A percentile compares a stretch with the other conserved stretches of the same genome.
These are phyloP conservation scores for Aureobasidium sp. DNA, from an alignment of 2,329 filamentous ascomycete genomes.

Conservation along the genomic window DNA sequence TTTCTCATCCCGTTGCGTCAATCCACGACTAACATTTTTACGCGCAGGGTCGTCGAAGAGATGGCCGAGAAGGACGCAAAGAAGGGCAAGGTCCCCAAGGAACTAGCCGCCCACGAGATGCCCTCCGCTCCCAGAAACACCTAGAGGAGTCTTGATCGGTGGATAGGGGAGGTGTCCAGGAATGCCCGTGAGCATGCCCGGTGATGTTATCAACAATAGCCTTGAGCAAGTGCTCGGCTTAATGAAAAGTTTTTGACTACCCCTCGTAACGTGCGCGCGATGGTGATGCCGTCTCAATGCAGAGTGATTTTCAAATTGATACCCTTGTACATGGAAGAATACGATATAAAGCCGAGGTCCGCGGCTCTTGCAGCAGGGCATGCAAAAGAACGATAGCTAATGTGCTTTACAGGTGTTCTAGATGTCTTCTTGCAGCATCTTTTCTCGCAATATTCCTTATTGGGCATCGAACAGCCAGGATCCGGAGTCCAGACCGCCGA, in stretches of 20 bases:
- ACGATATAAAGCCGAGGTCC: no score
- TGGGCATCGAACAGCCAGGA: no score
- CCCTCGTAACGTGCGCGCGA: background rate
- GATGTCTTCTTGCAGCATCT: no score
- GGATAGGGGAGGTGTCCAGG: background rate
- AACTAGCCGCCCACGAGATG: background rate
- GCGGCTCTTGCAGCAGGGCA: no score
- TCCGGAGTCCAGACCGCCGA: no score
- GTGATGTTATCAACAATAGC: background rate
- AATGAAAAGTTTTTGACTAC: background rate
- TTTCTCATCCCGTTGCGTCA: no score
- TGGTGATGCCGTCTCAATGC: background rate
- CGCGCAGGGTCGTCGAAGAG: background rate
- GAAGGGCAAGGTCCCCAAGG: background rate
- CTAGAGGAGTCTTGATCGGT: background rate
- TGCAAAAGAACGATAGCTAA: no score
- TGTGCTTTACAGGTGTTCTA: no score
- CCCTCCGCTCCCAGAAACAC: background rate
- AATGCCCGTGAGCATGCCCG: background rate
- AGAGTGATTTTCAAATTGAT: background rate
- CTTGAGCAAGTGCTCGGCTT: background rate
- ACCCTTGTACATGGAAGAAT: no score
- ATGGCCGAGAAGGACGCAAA: background rate
- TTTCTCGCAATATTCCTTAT: no score
- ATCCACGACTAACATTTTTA: background rate